Conservation (phyloP, 352 stramenopile species). For the Lagenidium giganteum region DNA sequence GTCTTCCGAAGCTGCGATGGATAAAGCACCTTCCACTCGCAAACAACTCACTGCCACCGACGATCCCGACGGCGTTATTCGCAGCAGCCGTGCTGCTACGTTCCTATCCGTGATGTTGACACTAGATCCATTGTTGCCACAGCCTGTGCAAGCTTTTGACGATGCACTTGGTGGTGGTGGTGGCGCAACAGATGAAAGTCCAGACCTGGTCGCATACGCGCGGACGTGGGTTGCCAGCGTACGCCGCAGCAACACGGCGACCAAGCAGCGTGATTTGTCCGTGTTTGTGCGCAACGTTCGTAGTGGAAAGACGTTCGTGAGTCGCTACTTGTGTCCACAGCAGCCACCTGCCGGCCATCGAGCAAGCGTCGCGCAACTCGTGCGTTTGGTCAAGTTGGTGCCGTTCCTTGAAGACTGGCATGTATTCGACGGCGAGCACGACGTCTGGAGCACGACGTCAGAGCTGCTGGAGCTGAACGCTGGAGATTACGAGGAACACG, state of each 20-base stretch:
- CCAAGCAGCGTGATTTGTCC: constrained; percentile 37
- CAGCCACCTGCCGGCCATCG: constrained; percentile 35
- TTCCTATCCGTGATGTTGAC: constrained; percentile 86
- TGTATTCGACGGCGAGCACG: constrained; percentile 66
- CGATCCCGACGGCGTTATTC: constrained; percentile 27
- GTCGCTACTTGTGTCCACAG: constrained; percentile 72
- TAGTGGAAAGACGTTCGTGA: constrained; percentile 58
- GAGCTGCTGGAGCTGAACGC: constrained; percentile 88
- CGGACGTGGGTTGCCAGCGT: constrained; percentile 22
- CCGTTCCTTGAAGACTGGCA: constrained; percentile 91
- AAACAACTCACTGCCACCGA: constrained; percentile 3
- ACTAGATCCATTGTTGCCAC: constrained; percentile 78
- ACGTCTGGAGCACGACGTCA: constrained; percentile 88
- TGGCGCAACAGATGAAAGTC: too few species aligned
- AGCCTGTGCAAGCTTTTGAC: constrained; percentile 23
- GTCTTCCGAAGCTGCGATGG: too few species aligned
- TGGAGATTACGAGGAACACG: constrained; percentile 89
- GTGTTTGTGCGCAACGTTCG: constrained; percentile 77
- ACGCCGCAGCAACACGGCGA: constrained; percentile 13
- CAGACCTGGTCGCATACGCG: constrained; percentile 28
- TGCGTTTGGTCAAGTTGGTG: constrained; percentile 90
- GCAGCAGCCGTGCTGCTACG: constrained; percentile 53
- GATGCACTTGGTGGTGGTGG: constrained; percentile 8
- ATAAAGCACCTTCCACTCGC: constrained; percentile 8
- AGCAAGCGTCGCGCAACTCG: constrained; percentile 25